Base-by-base conservation (phyloP, 1,139 yeast species). In the Candida sanyaensis region DNA sequence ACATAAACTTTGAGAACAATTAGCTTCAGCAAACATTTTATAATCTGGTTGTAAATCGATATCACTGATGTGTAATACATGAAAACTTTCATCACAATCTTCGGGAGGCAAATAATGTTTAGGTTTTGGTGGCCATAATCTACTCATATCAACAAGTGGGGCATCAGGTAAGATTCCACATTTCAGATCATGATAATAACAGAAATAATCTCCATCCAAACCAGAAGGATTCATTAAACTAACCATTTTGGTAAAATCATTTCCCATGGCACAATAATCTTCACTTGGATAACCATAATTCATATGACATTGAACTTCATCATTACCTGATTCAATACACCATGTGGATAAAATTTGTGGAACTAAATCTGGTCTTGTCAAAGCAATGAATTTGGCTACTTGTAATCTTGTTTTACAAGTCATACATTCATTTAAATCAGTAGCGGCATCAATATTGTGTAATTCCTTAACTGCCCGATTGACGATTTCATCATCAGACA, bases 131-230 rank as follows among this genome's bases (percentile, higher is more conserved):
- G 71, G 68, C 81, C 83, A 78, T 64, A 77, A 64, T 28, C 63
- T 51, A 10, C 66, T 53, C 46, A 77, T 54, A 47, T 75, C 75
- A 42, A 77, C 59, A 10, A 60, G 53, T 2, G 80, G 81, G 4
- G 77, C 64, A 24, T 59, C 61, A 5, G 84, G 84, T 42, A 74
- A 60, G 0, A 66, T 57, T 57, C 82, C 78, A 41, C 75, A 67
- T 5, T 60, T 59, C 10, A 59, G 55, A 45, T 77, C 73, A 55
- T 77, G 72, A 58, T 68, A 80, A 56, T 78, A 74, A 59, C 86
- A 81, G 60, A 76, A 77, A 50, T 77, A 75, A 47, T 77, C 78
- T 28, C 83, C 84, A 57, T 81, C 86, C 31, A 71, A 58, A 2
- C 77, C 69, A 46, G 62, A 58, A 10, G 83, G 79, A 52, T 77